These are phyloP conservation scores for Monosporozyma servazzii DNA, from an alignment of 805 yeast species.

Conservation along the genomic window DNA sequence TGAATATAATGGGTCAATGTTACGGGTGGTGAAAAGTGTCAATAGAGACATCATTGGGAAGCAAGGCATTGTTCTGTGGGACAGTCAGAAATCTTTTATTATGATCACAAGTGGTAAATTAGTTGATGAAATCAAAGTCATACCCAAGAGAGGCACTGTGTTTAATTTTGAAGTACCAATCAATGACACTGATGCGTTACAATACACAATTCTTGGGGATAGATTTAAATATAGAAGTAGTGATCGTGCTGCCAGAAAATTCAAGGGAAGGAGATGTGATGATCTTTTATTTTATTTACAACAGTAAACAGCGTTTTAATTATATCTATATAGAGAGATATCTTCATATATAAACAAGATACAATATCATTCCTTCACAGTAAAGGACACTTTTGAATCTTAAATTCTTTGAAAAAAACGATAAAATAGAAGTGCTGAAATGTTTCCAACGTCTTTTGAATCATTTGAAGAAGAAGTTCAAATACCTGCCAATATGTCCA, in stretches of 20 bases:
- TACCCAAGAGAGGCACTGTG: slow-evolving; percentile 59
- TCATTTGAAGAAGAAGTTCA: neutral
- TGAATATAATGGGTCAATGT: slow-evolving; percentile 70
- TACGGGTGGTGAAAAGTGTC: slow-evolving; percentile 49
- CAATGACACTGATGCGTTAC: slow-evolving; percentile 34
- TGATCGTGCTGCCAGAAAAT: slow-evolving; percentile 77
- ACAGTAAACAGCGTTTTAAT: neutral
- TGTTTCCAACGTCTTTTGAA: neutral
- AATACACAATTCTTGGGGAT: slow-evolving; percentile 68
- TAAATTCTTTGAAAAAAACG: neutral
- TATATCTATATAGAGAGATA: neutral
- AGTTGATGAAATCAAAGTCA: slow-evolving; percentile 56
- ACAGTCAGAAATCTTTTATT: slow-evolving; percentile 63
- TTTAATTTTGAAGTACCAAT: slow-evolving; percentile 45
- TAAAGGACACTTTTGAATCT: neutral
- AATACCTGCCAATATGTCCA: neutral
- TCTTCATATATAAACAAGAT: neutral
- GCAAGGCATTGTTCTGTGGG: slow-evolving; percentile 76
- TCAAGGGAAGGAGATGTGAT: slow-evolving; percentile 69
- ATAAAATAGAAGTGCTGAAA: neutral
- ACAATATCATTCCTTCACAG: neutral
- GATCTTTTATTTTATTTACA: slow-evolving; percentile 35
- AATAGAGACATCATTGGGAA: slow-evolving; percentile 51
- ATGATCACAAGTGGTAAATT: slow-evolving; percentile 34
- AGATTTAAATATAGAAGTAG: slow-evolving; percentile 65